Evolutionary conservation across 257 asterid species (phyloP).

Genomic region (Nyctanthes arbortristis): DNA sequence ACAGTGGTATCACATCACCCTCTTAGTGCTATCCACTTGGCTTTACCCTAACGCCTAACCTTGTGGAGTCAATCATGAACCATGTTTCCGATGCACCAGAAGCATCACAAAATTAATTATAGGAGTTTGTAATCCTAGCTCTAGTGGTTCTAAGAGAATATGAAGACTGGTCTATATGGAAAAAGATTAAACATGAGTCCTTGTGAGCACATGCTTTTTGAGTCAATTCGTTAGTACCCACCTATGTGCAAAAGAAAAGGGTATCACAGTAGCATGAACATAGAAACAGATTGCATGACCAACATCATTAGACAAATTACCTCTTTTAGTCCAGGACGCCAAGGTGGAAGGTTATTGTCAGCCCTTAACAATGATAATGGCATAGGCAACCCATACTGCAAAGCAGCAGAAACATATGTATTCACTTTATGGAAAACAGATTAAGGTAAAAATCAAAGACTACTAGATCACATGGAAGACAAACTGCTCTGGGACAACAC

Average conservation of each 20-base stretch:
- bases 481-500: neutral
- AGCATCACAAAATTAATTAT: no score
- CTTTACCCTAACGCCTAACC: no score
- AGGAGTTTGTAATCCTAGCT: no score
- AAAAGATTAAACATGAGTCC: no score
- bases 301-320: slow-evolving; percentile 36
- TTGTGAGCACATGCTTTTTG: no score
- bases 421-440: neutral
- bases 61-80: no score
- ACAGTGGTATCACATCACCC: no score
- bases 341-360: slow-evolving; percentile 96
- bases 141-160: no score
- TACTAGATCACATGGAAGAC: neutral
- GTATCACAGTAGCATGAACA: slow-evolving; percentile 7
- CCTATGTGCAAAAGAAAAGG: neutral
- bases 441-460: neutral
- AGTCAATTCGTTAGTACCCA: no score
- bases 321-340: slow-evolving; percentile 91
- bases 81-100: no score
- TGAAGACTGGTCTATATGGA: no score
- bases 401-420: slow-evolving; percentile 16
- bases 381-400: slow-evolving; percentile 89
- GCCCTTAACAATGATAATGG: slow-evolving; percentile 91
- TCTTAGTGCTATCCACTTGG: no score
- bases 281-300: neutral